phyloP scores from a whole-genome alignment of 192 early-diverging fungal species.

The Funneliformis geosporum region DNA sequence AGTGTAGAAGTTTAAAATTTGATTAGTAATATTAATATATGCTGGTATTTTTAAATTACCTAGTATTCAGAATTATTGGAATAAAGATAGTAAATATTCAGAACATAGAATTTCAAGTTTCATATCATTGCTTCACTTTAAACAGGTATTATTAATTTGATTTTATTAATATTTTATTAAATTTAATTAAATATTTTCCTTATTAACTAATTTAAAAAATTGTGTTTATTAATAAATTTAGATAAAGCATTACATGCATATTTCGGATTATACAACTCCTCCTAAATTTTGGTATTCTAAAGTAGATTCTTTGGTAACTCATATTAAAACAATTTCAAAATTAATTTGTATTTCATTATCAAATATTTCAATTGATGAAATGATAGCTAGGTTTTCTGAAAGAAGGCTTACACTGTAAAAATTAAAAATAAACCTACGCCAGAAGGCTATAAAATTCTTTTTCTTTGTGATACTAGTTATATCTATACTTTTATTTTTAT shows the following conservation, averaged over 20 bases:
- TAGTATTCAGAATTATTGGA: slow-evolving; percentile 26
- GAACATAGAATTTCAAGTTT: background rate
- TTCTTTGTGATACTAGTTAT: slow-evolving; percentile 39
- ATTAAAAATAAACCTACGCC: slow-evolving; percentile 43
- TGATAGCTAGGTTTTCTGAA: slow-evolving; percentile 35
- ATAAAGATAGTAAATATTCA: slow-evolving; percentile 3
- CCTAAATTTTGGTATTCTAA: slow-evolving; percentile 7
- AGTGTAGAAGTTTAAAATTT: slow-evolving; percentile 22
- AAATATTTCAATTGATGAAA: slow-evolving; percentile 37
- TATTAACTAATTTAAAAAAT: background rate
- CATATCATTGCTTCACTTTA: slow-evolving; percentile 30
- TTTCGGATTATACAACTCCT: background rate
- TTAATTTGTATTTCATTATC: slow-evolving; percentile 28
- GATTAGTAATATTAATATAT: slow-evolving; percentile 35
- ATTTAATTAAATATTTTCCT: too few species aligned
- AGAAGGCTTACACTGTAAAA: slow-evolving; percentile 32
- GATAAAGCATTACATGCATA: background rate
- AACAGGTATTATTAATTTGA: slow-evolving; percentile 22
- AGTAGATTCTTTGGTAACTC: slow-evolving; percentile 27
- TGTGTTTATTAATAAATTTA: background rate
- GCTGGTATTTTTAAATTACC: slow-evolving; percentile 21
- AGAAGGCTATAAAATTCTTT: slow-evolving; percentile 39
- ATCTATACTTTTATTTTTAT: slow-evolving; percentile 35
- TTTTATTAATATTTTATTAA: too few species aligned
- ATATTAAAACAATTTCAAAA: slow-evolving; percentile 16